These are phyloP conservation scores for Leishmania braziliensis DNA, from an alignment of 208 protist species.

Conservation along the genomic window DNA sequence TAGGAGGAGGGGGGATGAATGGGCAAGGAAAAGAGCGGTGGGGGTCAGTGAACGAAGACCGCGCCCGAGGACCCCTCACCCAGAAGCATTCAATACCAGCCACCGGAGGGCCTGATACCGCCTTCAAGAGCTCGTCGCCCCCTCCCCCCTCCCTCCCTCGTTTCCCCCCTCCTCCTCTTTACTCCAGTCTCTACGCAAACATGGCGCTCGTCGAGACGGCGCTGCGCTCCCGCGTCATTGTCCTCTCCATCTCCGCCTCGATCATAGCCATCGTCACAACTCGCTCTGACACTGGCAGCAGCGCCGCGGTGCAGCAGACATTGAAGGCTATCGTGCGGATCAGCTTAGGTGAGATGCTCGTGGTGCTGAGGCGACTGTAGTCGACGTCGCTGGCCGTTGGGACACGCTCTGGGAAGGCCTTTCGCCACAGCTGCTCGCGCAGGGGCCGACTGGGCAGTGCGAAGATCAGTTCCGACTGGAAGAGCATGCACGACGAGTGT, in stretches of 20 bases:
- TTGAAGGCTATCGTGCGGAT: conserved; percentile 77
- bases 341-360: conserved; percentile 63
- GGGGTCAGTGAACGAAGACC: neutral
- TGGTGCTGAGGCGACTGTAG: conserved; percentile 54
- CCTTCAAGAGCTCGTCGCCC: neutral
- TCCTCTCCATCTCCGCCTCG: conserved; percentile 53
- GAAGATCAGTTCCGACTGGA: conserved; percentile 67
- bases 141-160: neutral
- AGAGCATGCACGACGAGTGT: conserved; percentile 52
- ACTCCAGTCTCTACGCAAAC: conserved; percentile 53
- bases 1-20: neutral
- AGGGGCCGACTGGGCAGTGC: conserved; percentile 51
- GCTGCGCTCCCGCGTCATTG: conserved; percentile 47
- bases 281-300: conserved; percentile 46
- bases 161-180: neutral
- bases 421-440: conserved; percentile 72
- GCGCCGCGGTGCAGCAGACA: conserved; percentile 74
- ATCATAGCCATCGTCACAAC: conserved; percentile 78
- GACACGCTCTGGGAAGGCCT: conserved; percentile 70
- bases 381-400: conserved; percentile 62
- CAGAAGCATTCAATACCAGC: neutral
- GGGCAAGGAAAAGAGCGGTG: neutral
- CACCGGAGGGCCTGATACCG: neutral
- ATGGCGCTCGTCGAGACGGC: conserved; percentile 48
- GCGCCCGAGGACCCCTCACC: neutral